phyloP scores from a whole-genome alignment of 192 early-diverging fungal genomes.

The Entomortierella lignicola region DNA sequence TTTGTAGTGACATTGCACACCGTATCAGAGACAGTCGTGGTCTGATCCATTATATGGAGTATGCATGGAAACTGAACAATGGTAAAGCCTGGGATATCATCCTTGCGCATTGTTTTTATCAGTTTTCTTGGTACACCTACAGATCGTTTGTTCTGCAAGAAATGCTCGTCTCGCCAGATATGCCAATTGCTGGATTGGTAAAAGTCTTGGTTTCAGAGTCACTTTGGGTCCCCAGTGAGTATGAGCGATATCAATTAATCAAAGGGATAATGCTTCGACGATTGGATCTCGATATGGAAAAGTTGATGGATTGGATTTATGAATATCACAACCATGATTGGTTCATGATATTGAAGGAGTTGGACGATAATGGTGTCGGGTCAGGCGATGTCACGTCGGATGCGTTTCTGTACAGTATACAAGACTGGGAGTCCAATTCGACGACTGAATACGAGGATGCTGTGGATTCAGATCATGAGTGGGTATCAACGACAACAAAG shows the following conservation, averaged over 20 bases:
- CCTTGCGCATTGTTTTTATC: slow-evolving; percentile 49
- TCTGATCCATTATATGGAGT: slow-evolving; percentile 50
- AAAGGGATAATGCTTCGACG: slow-evolving; percentile 41
- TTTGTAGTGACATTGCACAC: slow-evolving; percentile 48
- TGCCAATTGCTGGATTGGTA: slow-evolving; percentile 40
- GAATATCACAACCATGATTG: slow-evolving; percentile 45
- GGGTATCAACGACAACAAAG: slow-evolving; percentile 32
- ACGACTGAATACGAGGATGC: slow-evolving; percentile 47
- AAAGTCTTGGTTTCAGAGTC: slow-evolving; percentile 37
- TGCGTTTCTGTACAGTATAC: slow-evolving; percentile 31
- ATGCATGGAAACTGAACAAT: slow-evolving; percentile 50
- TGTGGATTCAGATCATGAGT: slow-evolving; percentile 45
- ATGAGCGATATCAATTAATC: slow-evolving; percentile 43
- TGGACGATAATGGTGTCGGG: slow-evolving; percentile 39
- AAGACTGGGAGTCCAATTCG: slow-evolving; percentile 49
- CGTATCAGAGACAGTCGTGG: slow-evolving; percentile 41
- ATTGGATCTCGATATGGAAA: slow-evolving; percentile 23
- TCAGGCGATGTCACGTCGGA: slow-evolving; percentile 34
- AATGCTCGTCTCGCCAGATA: slow-evolving; percentile 43
- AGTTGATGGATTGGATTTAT: slow-evolving; percentile 38
- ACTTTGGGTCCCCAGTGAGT: slow-evolving; percentile 47
- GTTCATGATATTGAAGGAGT: slow-evolving; percentile 40
- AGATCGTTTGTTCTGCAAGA: slow-evolving; percentile 28
- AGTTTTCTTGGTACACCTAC: slow-evolving; percentile 45
- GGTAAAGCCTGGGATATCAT: slow-evolving; percentile 51